Conservation (phyloP, 2,329 filamentous ascomycete genomes). For the Tolypocladium ophioglossoides region DNA sequence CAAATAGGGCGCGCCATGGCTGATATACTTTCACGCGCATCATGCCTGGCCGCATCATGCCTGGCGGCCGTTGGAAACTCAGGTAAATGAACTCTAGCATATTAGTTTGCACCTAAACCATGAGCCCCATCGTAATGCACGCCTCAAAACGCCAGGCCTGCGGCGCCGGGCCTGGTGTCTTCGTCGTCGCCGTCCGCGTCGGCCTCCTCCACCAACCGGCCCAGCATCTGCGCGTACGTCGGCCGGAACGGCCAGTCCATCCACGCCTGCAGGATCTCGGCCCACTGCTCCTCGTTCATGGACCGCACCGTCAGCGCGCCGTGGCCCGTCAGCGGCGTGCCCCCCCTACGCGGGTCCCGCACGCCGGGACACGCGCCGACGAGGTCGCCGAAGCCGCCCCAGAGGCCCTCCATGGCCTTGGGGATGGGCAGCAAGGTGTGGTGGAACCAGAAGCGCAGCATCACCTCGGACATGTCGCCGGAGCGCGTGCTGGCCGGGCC, state of each 20-base stretch:
- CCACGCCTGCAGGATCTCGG: conserved; percentile 49
- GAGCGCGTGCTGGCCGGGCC: conserved; percentile 28
- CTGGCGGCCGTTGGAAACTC: not conserved
- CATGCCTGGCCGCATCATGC: no score
- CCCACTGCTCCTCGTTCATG: conserved; percentile 43
- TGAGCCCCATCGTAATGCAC: not conserved
- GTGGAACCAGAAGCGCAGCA: conserved; percentile 31
- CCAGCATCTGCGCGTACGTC: conserved; percentile 35
- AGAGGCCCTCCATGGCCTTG: conserved; percentile 39
- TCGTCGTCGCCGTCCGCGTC: conserved; percentile 9
- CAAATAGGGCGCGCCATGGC: not conserved
- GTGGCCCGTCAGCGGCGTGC: conserved; percentile 25
- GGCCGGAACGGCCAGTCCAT: conserved; percentile 56
- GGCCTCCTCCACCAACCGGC: conserved; percentile 23
- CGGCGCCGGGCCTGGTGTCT: not conserved
- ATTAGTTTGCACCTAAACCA: no score
- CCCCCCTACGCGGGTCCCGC: conserved; percentile 36
- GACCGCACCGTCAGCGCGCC: conserved; percentile 33
- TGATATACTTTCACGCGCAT: not conserved
- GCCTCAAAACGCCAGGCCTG: not conserved
- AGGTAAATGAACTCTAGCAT: no score
- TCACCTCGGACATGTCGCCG: conserved; percentile 42
- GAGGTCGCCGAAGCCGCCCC: conserved; percentile 48
- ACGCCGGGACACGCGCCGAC: conserved; percentile 36
- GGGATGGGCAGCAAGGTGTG: conserved; percentile 31